Base-by-base conservation (phyloP, 2,329 filamentous ascomycete species). In the Aspergillus sp. region DNA sequence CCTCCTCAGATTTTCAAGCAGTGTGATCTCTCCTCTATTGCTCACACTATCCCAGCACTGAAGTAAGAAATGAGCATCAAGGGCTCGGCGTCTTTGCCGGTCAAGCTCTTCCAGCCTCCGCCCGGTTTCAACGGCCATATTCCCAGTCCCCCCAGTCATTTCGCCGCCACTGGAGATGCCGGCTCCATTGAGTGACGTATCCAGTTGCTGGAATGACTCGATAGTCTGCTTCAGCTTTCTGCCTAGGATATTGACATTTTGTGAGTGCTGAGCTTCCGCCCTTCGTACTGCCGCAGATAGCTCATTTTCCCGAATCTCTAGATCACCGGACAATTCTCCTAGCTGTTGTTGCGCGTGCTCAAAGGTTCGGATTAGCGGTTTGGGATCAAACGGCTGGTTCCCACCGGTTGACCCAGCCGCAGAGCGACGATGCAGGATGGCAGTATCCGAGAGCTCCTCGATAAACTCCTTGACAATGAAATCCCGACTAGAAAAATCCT, bases 391-490 rank as follows among this genome's bases (percentile, higher is more conserved):
- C 74, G 76, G 48, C 72, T 74, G 51, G 43, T 64, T 67, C 44
- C 56, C 65, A 48, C 32, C 59, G 33, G 53, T 53, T 28, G 66
- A 55, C 49, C 66, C 58, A 29, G 79, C 77, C 6, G 80, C 83
- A 10, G 90, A 96, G 47, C 88, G 85, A 42, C 93, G 87, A 60
- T 84, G 87, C 19, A 78, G 75, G 31, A 89, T 79, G 19, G 89
- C 87, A 55, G 77, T 86, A 51, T 97, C 90, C 40, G 91, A 93
- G 45, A 98, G 82, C 40, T 85, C 82, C 65, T 98, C 94, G 57
- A 98, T 85, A 64, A 98, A 98, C 71, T 98, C 93, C 61, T 95
- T 90, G 53, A 97, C 91, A 51, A 97, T 96, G 62, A 97, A 98
- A 70, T 97, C 93, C 59, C 87, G 87, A 64, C 77, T 87, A 45